Conservation (phyloP, 2,329 filamentous ascomycete genomes). For the Penicillium digitatum region DNA sequence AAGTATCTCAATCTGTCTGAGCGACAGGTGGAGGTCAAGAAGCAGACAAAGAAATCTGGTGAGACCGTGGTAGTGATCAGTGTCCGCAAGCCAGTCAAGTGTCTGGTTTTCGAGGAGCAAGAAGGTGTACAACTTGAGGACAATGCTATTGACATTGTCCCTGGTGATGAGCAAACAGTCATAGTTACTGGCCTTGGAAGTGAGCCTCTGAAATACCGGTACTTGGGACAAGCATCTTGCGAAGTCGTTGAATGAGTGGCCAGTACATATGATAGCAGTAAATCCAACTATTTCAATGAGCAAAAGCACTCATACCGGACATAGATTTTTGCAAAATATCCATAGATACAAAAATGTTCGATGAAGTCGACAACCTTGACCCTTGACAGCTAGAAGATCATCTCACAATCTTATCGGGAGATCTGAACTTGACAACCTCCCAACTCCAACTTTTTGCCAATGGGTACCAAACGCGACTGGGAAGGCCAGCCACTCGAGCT, state of each 20-base stretch:
- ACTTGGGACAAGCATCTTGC: conserved; percentile 23
- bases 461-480: conserved; percentile 40
- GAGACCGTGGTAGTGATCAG: conserved; percentile 42
- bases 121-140: conserved; percentile 53
- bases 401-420: conserved; percentile 8
- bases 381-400: not conserved
- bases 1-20: conserved; percentile 55
- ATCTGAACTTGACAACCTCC: conserved; percentile 8
- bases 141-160: conserved; percentile 56
- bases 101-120: conserved; percentile 58
- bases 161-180: conserved; percentile 53
- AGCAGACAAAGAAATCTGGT: conserved; percentile 31
- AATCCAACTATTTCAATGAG: not conserved
- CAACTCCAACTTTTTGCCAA: conserved; percentile 15
- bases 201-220: conserved; percentile 26
- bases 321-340: not conserved
- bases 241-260: conserved; percentile 4
- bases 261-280: not conserved
- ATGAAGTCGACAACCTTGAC: not conserved
- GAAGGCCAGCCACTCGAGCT: conserved; percentile 31
- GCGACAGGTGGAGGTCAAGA: conserved; percentile 47
- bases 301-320: not conserved
- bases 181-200: conserved; percentile 23
- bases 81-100: conserved; percentile 54
- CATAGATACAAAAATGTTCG: not conserved